Percentiles rank a stretch among this genome's conserved stretches.
Evolutionary conservation across 2,329 filamentous ascomycete species (phyloP).

Genomic region (Penicillium nordicum): DNA sequence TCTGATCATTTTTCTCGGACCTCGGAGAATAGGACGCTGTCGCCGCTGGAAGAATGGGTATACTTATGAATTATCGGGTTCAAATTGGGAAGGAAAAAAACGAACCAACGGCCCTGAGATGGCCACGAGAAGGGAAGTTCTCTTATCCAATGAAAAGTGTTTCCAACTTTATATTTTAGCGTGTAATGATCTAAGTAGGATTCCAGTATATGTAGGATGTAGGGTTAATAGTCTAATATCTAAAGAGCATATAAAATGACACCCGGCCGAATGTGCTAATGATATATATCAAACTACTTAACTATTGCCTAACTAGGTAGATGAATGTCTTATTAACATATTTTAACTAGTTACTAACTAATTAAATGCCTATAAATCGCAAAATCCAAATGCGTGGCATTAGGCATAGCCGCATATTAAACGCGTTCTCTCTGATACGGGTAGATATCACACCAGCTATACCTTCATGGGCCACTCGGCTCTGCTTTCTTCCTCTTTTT

Average conservation of each 20-base stretch:
- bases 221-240: too few species aligned
- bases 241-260: too few species aligned
- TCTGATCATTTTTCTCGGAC: slow-evolving; percentile 33
- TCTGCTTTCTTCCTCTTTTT: slow-evolving; percentile 16
- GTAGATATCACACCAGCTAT: slow-evolving; percentile 23
- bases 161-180: background rate
- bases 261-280: background rate
- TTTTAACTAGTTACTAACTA: too few species aligned
- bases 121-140: slow-evolving; percentile 32
- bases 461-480: slow-evolving; percentile 16
- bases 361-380: background rate
- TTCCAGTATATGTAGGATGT: background rate
- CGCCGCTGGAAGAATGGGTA: slow-evolving; percentile 32
- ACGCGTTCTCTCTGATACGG: slow-evolving; percentile 13
- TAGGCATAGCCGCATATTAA: background rate
- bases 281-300: background rate
- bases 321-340: too few species aligned
- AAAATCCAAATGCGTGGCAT: slow-evolving; percentile 3
- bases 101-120: slow-evolving; percentile 16
- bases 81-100: slow-evolving; percentile 13
- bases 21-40: slow-evolving; percentile 36
- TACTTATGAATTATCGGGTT: slow-evolving; percentile 20
- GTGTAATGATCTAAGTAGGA: background rate
- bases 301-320: too few species aligned
- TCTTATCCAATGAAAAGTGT: slow-evolving; percentile 24